Conservation (phyloP, 108 stramenopile species). For the Skeletonema tropicum region DNA sequence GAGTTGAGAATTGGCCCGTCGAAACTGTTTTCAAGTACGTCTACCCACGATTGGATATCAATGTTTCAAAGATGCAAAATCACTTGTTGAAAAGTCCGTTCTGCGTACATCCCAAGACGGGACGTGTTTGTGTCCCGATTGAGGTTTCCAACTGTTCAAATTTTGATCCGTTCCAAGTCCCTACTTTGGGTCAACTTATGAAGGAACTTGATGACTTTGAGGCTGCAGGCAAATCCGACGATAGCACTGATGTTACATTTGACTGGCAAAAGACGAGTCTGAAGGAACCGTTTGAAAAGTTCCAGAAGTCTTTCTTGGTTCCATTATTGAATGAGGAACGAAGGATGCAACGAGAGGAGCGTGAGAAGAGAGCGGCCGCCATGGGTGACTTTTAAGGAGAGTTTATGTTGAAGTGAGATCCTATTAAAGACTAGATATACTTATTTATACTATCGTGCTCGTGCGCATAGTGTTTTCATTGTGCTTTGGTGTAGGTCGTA, state of each 20-base stretch:
- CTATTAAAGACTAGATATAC: not conserved
- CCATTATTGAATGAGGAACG: constrained; percentile 82
- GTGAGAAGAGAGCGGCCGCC: constrained; percentile 78
- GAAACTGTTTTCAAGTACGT: constrained; percentile 92
- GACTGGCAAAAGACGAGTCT: constrained; percentile 91
- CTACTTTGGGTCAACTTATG: constrained; percentile 77
- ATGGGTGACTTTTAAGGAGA: constrained; percentile 83
- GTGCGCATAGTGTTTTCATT: too few relatives aligned
- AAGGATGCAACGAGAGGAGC: constrained; percentile 57
- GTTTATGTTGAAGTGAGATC: too few relatives aligned
- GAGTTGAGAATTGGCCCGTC: constrained; percentile 85
- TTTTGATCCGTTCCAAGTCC: constrained; percentile 92
- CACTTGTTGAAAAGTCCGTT: constrained; percentile 99
- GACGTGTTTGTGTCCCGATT: constrained; percentile 98
- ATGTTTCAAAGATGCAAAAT: constrained; percentile 98
- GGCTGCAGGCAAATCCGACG: constrained; percentile 6
- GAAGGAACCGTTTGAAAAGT: constrained; percentile 71
- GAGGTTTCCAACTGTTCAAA: constrained; percentile 52
- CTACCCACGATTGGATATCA: constrained; percentile 98
- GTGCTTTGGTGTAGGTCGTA: too few relatives aligned
- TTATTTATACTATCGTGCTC: not conserved
- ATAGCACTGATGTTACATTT: constrained; percentile 5
- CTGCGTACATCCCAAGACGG: constrained; percentile 98
- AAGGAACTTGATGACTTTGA: constrained; percentile 72
- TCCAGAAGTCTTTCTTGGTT: constrained; percentile 79